These are phyloP conservation scores for Cladobotryum protrusum DNA, from an alignment of 2,329 filamentous ascomycete genomes.

Conservation along the genomic window DNA sequence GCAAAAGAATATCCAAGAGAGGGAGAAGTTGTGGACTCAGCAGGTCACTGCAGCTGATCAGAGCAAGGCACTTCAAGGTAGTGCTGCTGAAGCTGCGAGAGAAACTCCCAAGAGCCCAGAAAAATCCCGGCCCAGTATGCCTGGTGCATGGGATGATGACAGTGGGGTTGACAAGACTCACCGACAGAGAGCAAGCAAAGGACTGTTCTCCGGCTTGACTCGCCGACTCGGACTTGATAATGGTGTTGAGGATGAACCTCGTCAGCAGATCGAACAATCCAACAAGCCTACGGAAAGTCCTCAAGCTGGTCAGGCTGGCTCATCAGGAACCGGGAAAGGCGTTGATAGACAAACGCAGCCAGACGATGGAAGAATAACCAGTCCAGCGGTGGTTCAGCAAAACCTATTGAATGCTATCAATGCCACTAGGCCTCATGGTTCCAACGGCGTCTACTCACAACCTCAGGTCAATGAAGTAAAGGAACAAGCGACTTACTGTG, in stretches of 20 bases:
- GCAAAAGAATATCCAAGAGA: constrained; percentile 57
- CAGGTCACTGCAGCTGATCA: constrained; percentile 13
- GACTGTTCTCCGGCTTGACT: constrained; percentile 63
- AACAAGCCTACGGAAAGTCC: not conserved
- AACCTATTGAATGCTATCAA: constrained; percentile 74
- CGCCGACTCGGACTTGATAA: constrained; percentile 62
- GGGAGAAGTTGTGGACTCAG: constrained; percentile 39
- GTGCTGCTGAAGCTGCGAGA: constrained; percentile 30
- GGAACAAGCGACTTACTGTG: constrained; percentile 82
- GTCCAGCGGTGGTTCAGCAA: constrained; percentile 55
- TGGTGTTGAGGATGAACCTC: constrained; percentile 35
- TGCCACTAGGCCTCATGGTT: constrained; percentile 70
- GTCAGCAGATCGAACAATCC: constrained; percentile 39
- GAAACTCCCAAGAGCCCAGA: constrained; percentile 37
- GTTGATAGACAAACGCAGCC: constrained; percentile 18
- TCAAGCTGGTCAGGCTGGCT: constrained; percentile 7
- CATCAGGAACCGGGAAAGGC: constrained; percentile 8
- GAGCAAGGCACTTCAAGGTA: constrained; percentile 25
- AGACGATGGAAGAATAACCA: constrained; percentile 51
- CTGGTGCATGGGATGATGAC: constrained; percentile 64
- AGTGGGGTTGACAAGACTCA: constrained; percentile 26
- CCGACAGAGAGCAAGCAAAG: constrained; percentile 39
- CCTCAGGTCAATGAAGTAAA: constrained; percentile 68
- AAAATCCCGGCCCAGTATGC: constrained; percentile 50
- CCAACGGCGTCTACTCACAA: constrained; percentile 63